Evolutionary conservation across 1,284 basidiomycete genomes (phyloP).

Genomic region (Cryptococcus jaspeensis): DNA sequence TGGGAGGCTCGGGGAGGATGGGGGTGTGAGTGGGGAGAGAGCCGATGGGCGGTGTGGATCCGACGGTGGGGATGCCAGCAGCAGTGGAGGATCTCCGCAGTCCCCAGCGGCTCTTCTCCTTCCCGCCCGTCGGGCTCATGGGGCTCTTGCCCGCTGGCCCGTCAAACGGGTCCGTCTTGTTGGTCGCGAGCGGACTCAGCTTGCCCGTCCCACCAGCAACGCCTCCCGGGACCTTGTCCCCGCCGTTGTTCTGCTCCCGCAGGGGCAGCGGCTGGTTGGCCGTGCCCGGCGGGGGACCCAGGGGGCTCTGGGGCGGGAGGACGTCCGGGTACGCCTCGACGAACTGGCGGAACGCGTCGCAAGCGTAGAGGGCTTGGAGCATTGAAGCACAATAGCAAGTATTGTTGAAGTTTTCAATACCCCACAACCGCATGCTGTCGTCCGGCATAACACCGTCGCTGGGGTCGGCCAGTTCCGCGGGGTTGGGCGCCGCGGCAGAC

Average conservation of each 20-base stretch:
- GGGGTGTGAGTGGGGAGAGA: too few relatives aligned
- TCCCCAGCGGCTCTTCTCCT: neutral
- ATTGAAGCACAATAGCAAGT: constrained; percentile 97
- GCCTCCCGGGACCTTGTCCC: too few relatives aligned
- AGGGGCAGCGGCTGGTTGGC: constrained; percentile 15
- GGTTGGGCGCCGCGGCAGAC: constrained; percentile 1
- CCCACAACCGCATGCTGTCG: constrained; percentile 58
- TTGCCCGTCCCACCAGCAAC: constrained; percentile 8
- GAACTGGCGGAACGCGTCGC: constrained; percentile 74
- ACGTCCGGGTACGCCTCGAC: constrained; percentile 59
- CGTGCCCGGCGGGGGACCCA: constrained; percentile 39
- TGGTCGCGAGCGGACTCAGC: constrained; percentile 19
- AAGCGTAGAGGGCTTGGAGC: constrained; percentile 90
- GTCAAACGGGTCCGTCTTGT: constrained; percentile 31
- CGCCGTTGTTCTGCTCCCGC: neutral
- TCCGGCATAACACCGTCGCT: neutral
- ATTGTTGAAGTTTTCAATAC: constrained; percentile 87
- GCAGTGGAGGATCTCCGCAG: constrained; percentile 8
- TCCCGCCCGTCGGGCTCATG: constrained; percentile 7
- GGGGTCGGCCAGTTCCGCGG: neutral
- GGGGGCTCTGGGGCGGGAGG: constrained; percentile 39
- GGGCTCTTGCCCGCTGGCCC: neutral
- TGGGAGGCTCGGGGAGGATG: too few relatives aligned
- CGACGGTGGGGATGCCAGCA: constrained; percentile 12
- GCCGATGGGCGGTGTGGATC: constrained; percentile 21